Evolutionary conservation across 768 basidiomycete species (phyloP), one percentile per base, ranked within the genome.

Genomic region (Pleurotus giganteus): DNA sequence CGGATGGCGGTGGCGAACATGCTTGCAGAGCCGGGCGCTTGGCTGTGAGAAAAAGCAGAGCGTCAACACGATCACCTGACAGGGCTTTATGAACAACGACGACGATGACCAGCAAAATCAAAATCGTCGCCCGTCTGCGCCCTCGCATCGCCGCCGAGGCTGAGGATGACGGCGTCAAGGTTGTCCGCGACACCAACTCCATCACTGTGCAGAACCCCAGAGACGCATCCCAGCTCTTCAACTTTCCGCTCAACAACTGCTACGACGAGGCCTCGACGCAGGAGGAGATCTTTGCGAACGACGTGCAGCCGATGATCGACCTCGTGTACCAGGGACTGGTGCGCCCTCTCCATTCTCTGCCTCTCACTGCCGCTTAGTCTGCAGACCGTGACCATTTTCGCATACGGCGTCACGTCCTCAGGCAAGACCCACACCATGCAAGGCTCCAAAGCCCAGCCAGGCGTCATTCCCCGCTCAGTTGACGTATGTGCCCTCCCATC

Each of bases 391-490:
- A 94, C 91, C 8, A 84, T 94, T 13, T 94, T 94, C 59, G 89
- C 91, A 1, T 94, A 94, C 69, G 93, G 93, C 5, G 91, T 94
- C 11, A 94, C 91, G 8, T 92, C 90, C 1, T 91, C 89, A 4
- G 93, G 92, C 15, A 94, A 94, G 74, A 95, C 92, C 0, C 84
- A 93, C 67, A 96, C 94, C 0, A 95, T 96, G 90, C 92, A 94
- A 71, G 93, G 93, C 32, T 84, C 78, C 5, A 77, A 70, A 32
- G 45, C 74, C 1, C 78, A 89, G 28, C 89, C 89, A n/a, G 93
- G 93, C 0, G 86, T 95, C 53, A 94, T 94, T 59, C 91, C 91
- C 21, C 79, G 90, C 24, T 84, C 85, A 4, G 84, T 94, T n/a
- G 70, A 82, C 65, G 91, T 86, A 57, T 44, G 80, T 62, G 24